Base-by-base conservation (phyloP, 495 filamentous ascomycete species). In the Parathielavia hyrcaniae region DNA sequence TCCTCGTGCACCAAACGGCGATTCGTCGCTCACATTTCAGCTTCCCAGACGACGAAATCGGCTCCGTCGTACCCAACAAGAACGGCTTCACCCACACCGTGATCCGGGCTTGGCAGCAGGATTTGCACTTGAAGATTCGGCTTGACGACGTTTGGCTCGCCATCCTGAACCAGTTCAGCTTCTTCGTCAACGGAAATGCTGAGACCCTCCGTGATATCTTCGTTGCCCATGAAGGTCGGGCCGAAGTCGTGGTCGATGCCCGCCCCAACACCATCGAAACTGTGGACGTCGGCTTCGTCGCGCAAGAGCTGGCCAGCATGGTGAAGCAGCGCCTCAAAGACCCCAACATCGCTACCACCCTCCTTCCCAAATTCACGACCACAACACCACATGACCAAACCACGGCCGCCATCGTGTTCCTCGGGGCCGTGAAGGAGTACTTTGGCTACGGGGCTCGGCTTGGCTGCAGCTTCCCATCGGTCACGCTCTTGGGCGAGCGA, bases 71-170 rank as follows among this genome's bases (percentile, higher is more conserved):
- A 4, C 22, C 50, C 22, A 19, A 32, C 50, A 53, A 53, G 38
- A 53, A 53, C 9, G 50, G 50, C 7, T 53, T 53, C 22, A 19
- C 13, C 50, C 50, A 73, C 44, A 71, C 71, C 16, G 69, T 68
- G 49, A 69, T 80, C 17, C 57, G 72, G 4, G 81, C 82, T 30
- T 84, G 79, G 58, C 75, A 71, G 54, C 48, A 73, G 13, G 78
- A 85, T 57, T 75, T 78, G 49, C 70, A 79, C 50, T 72, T 84
- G 3, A 66, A 68, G 5, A 65, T 85, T 50, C 75, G 82, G 17
- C 82, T 81, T 11, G 81, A 85, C 46, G 81, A 85, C 61, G 68
- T 85, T 34, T 85, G 82, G 81, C 71, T 83, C 39, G 69, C 76
- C 46, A 80, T 84, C 58, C 62, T 83, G 6, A 69, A 72, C 6